Conservation (phyloP, 1,139 yeast species). For the Hemisphaericaspora lyxosophila region DNA sequence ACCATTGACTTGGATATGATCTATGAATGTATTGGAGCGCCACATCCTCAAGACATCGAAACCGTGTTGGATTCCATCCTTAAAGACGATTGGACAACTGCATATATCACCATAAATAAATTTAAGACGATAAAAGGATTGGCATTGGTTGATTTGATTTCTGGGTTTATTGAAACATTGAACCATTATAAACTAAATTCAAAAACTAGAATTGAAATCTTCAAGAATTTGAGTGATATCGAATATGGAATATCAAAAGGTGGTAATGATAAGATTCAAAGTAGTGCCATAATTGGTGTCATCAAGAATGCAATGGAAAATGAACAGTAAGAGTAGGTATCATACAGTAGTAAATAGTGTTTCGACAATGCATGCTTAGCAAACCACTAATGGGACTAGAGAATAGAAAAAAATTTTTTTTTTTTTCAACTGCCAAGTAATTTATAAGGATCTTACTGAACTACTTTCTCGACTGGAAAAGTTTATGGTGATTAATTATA, state of each 20-base stretch:
- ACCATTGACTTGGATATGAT: conserved; percentile 69
- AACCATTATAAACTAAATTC: conserved; percentile 65
- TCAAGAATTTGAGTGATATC: conserved; percentile 75
- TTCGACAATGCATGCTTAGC: too few relatives aligned
- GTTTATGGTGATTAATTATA: too few relatives aligned
- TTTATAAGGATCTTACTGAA: too few relatives aligned
- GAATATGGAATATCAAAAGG: conserved; percentile 92
- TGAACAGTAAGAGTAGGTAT: conserved; percentile 17
- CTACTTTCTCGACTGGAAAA: too few relatives aligned
- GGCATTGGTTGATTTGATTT: conserved; percentile 82
- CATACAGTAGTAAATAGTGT: too few relatives aligned
- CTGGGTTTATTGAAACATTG: conserved; percentile 71
- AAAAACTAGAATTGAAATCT: conserved; percentile 58
- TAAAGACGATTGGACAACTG: conserved; percentile 85
- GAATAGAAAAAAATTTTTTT: too few relatives aligned
- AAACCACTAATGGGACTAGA: too few relatives aligned
- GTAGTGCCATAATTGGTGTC: conserved; percentile 87
- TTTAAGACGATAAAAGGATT: conserved; percentile 75
- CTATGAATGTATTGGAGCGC: conserved; percentile 94
- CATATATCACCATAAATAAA: conserved; percentile 61
- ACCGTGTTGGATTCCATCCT: conserved; percentile 72
- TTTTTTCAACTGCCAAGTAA: too few relatives aligned
- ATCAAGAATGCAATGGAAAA: conserved; percentile 60
- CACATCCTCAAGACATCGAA: conserved; percentile 84
- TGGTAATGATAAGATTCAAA: conserved; percentile 86